phyloP scores from a whole-genome alignment of 1,284 basidiomycete genomes.

The Lignosus rhinocerotis region DNA sequence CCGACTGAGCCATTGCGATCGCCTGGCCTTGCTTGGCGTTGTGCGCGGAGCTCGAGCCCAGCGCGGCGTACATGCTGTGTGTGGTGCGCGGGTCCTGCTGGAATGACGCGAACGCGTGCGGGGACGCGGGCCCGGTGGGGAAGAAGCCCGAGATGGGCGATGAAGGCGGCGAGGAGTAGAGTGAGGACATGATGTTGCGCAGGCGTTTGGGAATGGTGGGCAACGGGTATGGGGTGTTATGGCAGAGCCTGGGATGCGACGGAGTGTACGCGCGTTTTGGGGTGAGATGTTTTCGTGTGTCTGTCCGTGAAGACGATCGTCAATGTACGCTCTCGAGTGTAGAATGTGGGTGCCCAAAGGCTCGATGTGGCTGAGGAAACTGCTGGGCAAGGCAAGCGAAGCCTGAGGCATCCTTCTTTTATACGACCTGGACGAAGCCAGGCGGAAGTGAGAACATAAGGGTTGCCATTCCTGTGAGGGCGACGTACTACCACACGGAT shows the following conservation, averaged over 20 bases:
- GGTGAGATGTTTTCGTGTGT: background rate
- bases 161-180: conserved; percentile 32
- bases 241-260: background rate
- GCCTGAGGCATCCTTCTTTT: conserved; percentile 20
- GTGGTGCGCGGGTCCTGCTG: conserved; percentile 67
- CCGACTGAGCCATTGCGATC: background rate
- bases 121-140: conserved; percentile 37
- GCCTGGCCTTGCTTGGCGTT: conserved; percentile 17
- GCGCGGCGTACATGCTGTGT: conserved; percentile 64
- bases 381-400: conserved; percentile 8
- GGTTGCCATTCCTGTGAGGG: conserved; percentile 15
- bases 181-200: conserved; percentile 32
- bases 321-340: background rate
- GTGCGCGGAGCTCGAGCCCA: conserved; percentile 34
- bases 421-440: conserved; percentile 2
- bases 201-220: conserved; percentile 2
- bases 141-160: conserved; percentile 37
- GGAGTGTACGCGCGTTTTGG: background rate
- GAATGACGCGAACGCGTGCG: conserved; percentile 62
- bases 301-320: background rate
- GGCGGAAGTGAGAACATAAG: conserved; percentile 13
- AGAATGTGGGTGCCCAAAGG: conserved; percentile 2
- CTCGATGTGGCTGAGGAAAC: background rate
- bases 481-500: conserved; percentile 10
- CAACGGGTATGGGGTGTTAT: background rate